These are phyloP conservation scores for Colletotrichum orchidophilum DNA, from an alignment of 2,329 filamentous ascomycete genomes.

Conservation along the genomic window DNA sequence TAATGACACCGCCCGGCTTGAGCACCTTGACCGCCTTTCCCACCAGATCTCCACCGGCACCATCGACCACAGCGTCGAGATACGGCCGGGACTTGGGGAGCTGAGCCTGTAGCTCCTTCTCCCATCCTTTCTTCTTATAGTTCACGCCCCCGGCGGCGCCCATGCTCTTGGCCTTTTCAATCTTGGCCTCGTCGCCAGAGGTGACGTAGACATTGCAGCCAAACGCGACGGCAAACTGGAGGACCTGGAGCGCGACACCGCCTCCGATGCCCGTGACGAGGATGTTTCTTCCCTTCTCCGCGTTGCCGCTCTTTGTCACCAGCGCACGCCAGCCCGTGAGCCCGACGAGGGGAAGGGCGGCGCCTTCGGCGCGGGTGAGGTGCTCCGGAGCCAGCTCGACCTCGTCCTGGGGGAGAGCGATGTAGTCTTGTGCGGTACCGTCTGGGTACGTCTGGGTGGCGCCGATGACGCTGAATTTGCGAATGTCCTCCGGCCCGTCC, in stretches of 20 bases:
- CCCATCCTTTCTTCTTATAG: conserved; percentile 84
- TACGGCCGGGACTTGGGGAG: conserved; percentile 73
- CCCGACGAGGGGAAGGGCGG: conserved; percentile 85
- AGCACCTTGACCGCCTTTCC: conserved; percentile 73
- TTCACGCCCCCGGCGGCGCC: conserved; percentile 85
- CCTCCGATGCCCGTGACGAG: conserved; percentile 93
- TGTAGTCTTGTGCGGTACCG: conserved; percentile 80
- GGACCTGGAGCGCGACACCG: conserved; percentile 83
- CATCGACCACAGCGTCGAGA: conserved; percentile 88
- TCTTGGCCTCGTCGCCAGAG: conserved; percentile 78
- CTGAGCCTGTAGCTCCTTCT: conserved; percentile 73
- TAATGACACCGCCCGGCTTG: conserved; percentile 85
- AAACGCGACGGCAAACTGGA: conserved; percentile 80
- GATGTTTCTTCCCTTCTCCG: conserved; percentile 74
- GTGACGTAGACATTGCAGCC: conserved; percentile 86
- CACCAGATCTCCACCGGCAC: conserved; percentile 88
- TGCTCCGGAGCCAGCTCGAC: conserved; percentile 81
- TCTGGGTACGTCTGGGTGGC: conserved; percentile 71
- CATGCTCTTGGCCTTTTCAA: conserved; percentile 74
- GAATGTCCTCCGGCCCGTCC: conserved; percentile 75
- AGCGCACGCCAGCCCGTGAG: conserved; percentile 90
- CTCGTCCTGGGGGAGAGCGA: conserved; percentile 75
- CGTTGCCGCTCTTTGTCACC: conserved; percentile 78
- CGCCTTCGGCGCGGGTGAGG: conserved; percentile 77
- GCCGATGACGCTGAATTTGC: conserved; percentile 72